Percentiles rank a stretch among this genome's conserved stretches.
phyloP scores from a whole-genome alignment of 2,329 filamentous ascomycete genomes.

The Didymella keratinophila region DNA sequence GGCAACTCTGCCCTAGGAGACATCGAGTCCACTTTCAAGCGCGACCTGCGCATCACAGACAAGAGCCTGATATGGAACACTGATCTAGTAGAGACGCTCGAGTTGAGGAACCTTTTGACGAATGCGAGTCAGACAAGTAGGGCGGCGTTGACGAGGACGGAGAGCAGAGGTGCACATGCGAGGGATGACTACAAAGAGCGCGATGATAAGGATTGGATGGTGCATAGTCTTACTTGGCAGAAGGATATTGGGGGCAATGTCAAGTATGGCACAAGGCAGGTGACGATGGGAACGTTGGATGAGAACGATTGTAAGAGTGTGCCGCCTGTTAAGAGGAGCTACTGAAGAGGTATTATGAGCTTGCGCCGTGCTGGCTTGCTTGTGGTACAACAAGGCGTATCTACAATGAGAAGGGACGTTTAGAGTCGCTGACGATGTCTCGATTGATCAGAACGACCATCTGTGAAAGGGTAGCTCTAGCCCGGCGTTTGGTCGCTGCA shows the following conservation, averaged over 20 bases:
- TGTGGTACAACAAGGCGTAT: too few relatives aligned
- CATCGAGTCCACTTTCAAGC: slow-evolving; percentile 50
- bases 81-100: slow-evolving; percentile 58
- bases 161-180: slow-evolving; percentile 58
- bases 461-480: too few relatives aligned
- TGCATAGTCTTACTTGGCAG: slow-evolving; percentile 60
- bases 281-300: slow-evolving; percentile 56
- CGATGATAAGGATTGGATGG: slow-evolving; percentile 56
- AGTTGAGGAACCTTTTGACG: slow-evolving; percentile 57
- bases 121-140: slow-evolving; percentile 59
- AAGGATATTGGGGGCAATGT: slow-evolving; percentile 50
- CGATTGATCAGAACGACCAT: too few relatives aligned
- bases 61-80: slow-evolving; percentile 59
- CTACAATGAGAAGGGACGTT: too few relatives aligned
- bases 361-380: too few relatives aligned
- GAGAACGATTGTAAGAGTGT: slow-evolving; percentile 54
- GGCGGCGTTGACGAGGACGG: slow-evolving; percentile 53
- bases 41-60: slow-evolving; percentile 52
- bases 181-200: slow-evolving; percentile 57
- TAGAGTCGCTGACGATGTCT: too few relatives aligned
- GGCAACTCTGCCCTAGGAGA: slow-evolving; percentile 46
- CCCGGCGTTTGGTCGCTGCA: too few relatives aligned
- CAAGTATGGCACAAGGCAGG: slow-evolving; percentile 52
- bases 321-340: slow-evolving; percentile 47
- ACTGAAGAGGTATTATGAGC: slow-evolving; percentile 28